Percentiles rank a stretch among this genome's conserved stretches.
Conservation (phyloP, 257 asterid species). For the Plectranthus barbatus region DNA sequence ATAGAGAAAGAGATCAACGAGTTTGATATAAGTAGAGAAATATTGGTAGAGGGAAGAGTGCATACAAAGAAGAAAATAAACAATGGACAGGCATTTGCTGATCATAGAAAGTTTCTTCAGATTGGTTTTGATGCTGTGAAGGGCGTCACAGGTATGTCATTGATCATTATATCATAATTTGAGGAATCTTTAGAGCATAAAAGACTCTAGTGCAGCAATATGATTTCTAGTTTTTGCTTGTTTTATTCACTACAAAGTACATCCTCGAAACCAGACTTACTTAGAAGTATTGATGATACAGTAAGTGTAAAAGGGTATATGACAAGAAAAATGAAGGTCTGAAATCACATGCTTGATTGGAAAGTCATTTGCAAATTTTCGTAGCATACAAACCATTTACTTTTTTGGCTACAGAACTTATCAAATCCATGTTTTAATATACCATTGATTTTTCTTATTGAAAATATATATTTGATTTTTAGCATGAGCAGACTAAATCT, state of each 20-base stretch:
- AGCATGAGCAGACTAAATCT: not conserved
- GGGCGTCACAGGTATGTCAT: slow-evolving; percentile 36
- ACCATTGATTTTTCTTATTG: not conserved
- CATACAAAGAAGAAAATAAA: slow-evolving; percentile 30
- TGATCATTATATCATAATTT: not conserved
- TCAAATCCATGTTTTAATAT: not conserved
- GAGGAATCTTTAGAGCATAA: not conserved
- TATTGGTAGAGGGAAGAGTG: slow-evolving; percentile 3
- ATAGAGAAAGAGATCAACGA: slow-evolving; percentile 31
- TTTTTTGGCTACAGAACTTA: not conserved
- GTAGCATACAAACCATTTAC: not conserved
- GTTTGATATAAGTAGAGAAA: slow-evolving; percentile 4
- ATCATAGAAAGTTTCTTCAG: slow-evolving; percentile 27
- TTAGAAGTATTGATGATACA: not conserved
- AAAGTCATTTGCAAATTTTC: not conserved
- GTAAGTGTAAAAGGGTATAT: not conserved
- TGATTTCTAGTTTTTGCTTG: not conserved
- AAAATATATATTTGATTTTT: no score
- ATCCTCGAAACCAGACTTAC: not conserved
- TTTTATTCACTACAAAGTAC: not conserved
- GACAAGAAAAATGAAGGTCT: not conserved
- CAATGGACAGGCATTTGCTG: slow-evolving; percentile 3
- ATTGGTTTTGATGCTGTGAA: slow-evolving; percentile 39
- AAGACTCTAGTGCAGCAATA: not conserved
- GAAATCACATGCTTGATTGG: not conserved